Conservation (phyloP, 2,329 filamentous ascomycete genomes). For the Colletotrichum neosansevieriae region DNA sequence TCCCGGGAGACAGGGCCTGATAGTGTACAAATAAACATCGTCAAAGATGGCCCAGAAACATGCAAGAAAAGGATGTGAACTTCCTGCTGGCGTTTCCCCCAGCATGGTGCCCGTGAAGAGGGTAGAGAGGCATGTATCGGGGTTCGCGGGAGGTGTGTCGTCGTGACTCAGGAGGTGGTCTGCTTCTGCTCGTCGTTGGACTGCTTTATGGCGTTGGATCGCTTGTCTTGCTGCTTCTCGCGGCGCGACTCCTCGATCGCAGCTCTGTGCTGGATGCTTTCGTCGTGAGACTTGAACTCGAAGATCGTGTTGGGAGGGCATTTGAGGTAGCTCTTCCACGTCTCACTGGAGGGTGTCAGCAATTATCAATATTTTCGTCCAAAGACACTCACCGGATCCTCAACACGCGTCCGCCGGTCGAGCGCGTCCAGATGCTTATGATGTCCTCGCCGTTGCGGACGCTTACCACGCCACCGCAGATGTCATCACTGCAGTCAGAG, state of each 20-base stretch:
- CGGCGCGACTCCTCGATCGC: constrained; percentile 92
- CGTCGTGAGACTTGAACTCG: constrained; percentile 95
- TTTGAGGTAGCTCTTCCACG: constrained; percentile 88
- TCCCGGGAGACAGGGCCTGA: constrained; percentile 25
- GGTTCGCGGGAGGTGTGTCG: constrained; percentile 12
- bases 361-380: neutral
- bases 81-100: constrained; percentile 31
- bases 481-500: constrained; percentile 89
- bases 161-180: constrained; percentile 29
- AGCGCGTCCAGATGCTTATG: constrained; percentile 96
- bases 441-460: constrained; percentile 97
- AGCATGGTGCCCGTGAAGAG: constrained; percentile 5
- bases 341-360: constrained; percentile 72
- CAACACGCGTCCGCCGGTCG: constrained; percentile 91
- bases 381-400: constrained; percentile 84
- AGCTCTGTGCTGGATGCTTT: constrained; percentile 91
- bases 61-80: constrained; percentile 31
- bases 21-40: constrained; percentile 43
- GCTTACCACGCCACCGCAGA: constrained; percentile 94
- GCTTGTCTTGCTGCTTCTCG: constrained; percentile 75
- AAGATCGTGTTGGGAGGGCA: constrained; percentile 92
- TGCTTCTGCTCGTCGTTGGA: constrained; percentile 47
- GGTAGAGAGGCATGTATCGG: constrained; percentile 12
- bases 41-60: constrained; percentile 39
- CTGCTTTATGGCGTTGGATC: constrained; percentile 50